A percentile compares a stretch with the other conserved stretches of the same genome.
Conservation (phyloP, 306 rosid genomes). For the Luffa aegyptiaca region DNA sequence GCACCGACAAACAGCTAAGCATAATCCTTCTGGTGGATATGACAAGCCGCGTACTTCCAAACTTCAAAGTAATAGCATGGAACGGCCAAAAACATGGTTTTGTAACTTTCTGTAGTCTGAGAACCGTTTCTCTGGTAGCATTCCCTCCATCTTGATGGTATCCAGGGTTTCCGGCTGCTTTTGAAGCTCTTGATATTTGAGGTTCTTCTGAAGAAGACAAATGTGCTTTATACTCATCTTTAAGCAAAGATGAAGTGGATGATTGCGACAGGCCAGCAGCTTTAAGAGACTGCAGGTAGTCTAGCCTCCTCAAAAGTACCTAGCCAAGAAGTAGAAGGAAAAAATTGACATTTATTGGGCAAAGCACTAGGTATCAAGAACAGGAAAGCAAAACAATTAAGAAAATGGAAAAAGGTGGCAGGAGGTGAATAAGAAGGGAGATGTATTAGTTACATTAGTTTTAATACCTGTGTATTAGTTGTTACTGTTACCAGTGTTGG, state of each 20-base stretch:
- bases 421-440: not conserved
- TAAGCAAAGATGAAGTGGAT: slow-evolving; percentile 17
- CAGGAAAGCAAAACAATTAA: not conserved
- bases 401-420: not conserved
- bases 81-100: slow-evolving; percentile 61
- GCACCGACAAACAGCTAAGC: slow-evolving; percentile 47
- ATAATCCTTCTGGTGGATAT: slow-evolving; percentile 51
- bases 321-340: slow-evolving; percentile 13
- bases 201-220: slow-evolving; percentile 21
- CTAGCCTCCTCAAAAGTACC: slow-evolving; percentile 59
- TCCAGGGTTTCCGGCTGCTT: slow-evolving; percentile 17
- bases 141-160: slow-evolving; percentile 15
- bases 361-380: not conserved
- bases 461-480: no score
- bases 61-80: slow-evolving; percentile 49
- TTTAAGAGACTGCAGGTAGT: slow-evolving; percentile 40
- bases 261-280: slow-evolving; percentile 31
- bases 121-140: slow-evolving; percentile 26
- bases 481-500: no score
- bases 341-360: not conserved
- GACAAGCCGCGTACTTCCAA: slow-evolving; percentile 39
- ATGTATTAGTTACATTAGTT: not conserved
- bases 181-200: slow-evolving; percentile 13
- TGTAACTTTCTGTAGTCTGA: slow-evolving; percentile 38
- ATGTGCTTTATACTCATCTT: slow-evolving; percentile 20